Evolutionary conservation across 495 filamentous ascomycete genomes (phyloP), one percentile per base, ranked within the genome.

Genomic region (Parachaetomium inaequale): DNA sequence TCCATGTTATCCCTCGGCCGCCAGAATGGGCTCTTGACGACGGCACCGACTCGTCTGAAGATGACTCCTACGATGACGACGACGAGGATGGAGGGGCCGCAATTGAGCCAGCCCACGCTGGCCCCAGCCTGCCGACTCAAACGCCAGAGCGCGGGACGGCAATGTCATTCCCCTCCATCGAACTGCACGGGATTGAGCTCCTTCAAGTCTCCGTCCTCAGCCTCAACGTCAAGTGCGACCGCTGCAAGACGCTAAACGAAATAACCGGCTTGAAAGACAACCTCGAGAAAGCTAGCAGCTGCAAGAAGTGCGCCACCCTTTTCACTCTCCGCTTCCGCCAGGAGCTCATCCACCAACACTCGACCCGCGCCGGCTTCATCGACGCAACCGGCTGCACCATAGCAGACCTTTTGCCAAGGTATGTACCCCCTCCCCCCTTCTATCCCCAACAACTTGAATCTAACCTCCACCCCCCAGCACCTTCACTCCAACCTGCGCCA

Each of bases 111-210:
- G 76, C 77, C 26, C 71, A 72, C 40, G 72, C 79, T 36, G 29
- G 5, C 15, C 74, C 77, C n/a, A 71, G 74, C 11, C 73, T 77
- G 8, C 69, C 76, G 2, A 69, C 68, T 4, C 65, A 68, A 42
- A 70, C 68, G 10, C 63, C 56, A 64, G 83, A 68, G 84, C 88
- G 63, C 51, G 92, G 92, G 23, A 87, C 90, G 43, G 84, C 90
- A 5, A 81, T 97, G 15, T 92, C 88, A 3, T 93, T 96, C 69
- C 93, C 92, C 0, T 86, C 82, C 25, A 75, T 96, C 53, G 90
- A 93, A 62, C 84, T 96, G 4, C 83, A 93, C 64, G 84, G 87
- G 49, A 87, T 96, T 58, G 91, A 96, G 68, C 75, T 96, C 2
- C 79, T 96, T 36, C 87, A 96, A 63, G 72, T 96, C 4, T 72